Base-by-base conservation (phyloP, 179 eudicot genomes). In the Gypsophila paniculata region DNA sequence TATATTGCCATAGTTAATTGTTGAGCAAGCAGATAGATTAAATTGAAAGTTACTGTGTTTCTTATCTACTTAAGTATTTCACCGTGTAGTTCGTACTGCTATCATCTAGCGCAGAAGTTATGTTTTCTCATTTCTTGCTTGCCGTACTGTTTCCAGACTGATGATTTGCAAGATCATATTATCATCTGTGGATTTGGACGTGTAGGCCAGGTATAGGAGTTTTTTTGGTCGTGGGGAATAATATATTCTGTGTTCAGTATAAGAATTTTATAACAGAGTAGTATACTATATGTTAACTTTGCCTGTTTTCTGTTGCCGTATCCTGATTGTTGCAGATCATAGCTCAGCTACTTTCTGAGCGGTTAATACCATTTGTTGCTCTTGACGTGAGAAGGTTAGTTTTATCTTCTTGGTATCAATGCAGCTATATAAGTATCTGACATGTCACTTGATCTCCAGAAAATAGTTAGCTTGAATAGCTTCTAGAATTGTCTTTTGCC, bases 101-200 rank as follows among this genome's bases (percentile, higher is more conserved):
- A 21, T 72, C 32, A 19, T 55, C 66, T 74, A 65, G 38, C n/a
- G 38, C 44, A 18, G 15, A 5, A 68, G 59, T 59, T 29, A 13
- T 36, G 51, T 46, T 76, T 70, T 42, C 54, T 65, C 38, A 46
- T 48, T 25, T 59, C 38, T 57, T 67, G 61, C 29, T 68, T 49
- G 12, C 59, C 75, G 44, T 71, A 36, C 21, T 65, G 39, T 39
- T 42, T 18, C 46, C 88, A 94, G 99, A 94, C 99, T 22, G 99
- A 94, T 86, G 99, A 94, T 82, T 87, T 94, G 86, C 99, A 91
- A 84, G 97, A 83, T 83, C 99, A 94, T 82, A 94, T 94, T 63
- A 94, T 94, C 55, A 82, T 94, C 53, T 94, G 99, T 67, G 99
- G 99, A 72, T 94, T 94, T 82, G 99, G 99, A 84, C 99, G 99